These are phyloP conservation scores for Lachancea quebecensis DNA, from an alignment of 805 yeast genomes.

Conservation along the genomic window DNA sequence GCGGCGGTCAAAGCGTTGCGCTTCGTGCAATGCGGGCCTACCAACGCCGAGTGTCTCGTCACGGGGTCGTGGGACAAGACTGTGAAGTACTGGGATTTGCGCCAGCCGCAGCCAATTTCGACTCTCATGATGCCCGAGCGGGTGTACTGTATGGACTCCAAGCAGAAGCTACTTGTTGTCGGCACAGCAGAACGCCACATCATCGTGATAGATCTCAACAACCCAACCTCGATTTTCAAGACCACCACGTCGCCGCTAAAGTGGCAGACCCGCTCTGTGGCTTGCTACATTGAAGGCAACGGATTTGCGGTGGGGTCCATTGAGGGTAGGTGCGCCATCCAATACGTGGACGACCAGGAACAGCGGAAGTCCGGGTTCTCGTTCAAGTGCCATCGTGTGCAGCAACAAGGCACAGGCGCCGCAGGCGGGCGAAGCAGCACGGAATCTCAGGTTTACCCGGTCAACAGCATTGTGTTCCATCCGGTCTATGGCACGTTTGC, in stretches of 20 bases:
- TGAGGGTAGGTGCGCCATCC: conserved; percentile 94
- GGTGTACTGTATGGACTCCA: conserved; percentile 81
- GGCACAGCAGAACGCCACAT: conserved; percentile 90
- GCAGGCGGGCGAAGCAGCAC: conserved; percentile 41
- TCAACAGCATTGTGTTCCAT: conserved; percentile 78
- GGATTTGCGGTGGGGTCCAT: conserved; percentile 91
- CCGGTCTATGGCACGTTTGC: conserved; percentile 86
- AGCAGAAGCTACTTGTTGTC: conserved; percentile 78
- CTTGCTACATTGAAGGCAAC: conserved; percentile 85
- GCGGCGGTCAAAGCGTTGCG: conserved; percentile 71
- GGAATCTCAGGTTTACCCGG: conserved; percentile 67
- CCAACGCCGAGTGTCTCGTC: conserved; percentile 69
- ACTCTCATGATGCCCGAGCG: conserved; percentile 83
- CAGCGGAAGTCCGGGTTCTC: conserved; percentile 72
- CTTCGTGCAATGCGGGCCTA: conserved; percentile 78
- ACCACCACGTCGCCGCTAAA: conserved; percentile 70
- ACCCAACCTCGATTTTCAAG: conserved; percentile 78
- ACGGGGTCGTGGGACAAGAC: conserved; percentile 97
- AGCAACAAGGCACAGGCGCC: conserved; percentile 35
- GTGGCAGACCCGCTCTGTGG: conserved; percentile 76
- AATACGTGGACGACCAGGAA: conserved; percentile 78
- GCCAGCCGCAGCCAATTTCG: conserved; percentile 75
- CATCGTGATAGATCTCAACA: conserved; percentile 66
- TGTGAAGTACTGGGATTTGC: conserved; percentile 55
- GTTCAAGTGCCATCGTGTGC: conserved; percentile 88